Evolutionary conservation across 345 rosid genomes (phyloP), one percentile per base, ranked within the genome.

Genomic region (Durio zibethinus): DNA sequence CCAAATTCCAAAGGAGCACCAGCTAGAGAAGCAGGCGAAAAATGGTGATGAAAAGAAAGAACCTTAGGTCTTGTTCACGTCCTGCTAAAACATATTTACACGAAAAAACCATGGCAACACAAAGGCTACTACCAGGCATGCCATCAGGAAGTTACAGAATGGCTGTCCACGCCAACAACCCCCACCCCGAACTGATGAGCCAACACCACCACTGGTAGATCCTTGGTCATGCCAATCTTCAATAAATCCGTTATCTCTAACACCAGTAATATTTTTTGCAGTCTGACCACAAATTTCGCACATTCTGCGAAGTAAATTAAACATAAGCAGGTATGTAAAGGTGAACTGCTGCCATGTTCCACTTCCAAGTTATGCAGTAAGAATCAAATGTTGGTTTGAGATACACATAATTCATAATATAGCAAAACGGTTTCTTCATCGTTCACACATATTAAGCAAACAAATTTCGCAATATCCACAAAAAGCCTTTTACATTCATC

Each of bases 91-190:
- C 83, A 91, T 78, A 68, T 87, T 84, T 63, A 80, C 86, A 40
- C 90, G 93, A 75, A 91, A 85, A 77, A 91, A 89, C 93, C 93
- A 91, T 20, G 96, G 93, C 42, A 91, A 80, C 23, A 91, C 86
- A 38, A 91, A 91, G 61, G 93, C 91, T 61, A 91, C 86, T 18
- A 89, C 93, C 36, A 91, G 81, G 82, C 93, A 89, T 9, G 89
- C 92, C 92, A 89, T 82, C 72, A 91, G 78, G 83, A 91, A 87
- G 87, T 91, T 91, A 73, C 96, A 91, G 33, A 89, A 86, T 42
- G 96, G 89, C 76, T 88, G 90, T 43, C 92, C 88, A 31, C 86
- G 81, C 96, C 89, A 87, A 82, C 93, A 91, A 21, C 88, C 83
- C 25, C 56, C 77, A 4, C 73, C 31, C 42, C 78, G 74, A 4